Evolutionary conservation across 768 basidiomycete species (phyloP).

Genomic region (Candolleomyces efflorescens): DNA sequence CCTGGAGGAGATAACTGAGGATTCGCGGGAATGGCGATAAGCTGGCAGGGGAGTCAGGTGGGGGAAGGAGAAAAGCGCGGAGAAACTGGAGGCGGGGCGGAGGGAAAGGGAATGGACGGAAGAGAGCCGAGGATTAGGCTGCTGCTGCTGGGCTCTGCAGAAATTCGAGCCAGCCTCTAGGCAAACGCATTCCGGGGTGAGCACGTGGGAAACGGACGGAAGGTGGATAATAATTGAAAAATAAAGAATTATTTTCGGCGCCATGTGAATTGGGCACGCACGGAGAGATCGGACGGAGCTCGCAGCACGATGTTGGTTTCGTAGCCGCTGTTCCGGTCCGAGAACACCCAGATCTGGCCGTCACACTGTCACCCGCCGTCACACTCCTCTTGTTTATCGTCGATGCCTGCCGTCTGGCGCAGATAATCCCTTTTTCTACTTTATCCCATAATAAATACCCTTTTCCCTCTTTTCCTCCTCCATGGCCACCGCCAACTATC

Average conservation of each 20-base stretch:
- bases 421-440: background rate
- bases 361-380: background rate
- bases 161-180: background rate
- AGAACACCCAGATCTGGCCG: background rate
- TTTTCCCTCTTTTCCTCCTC: conserved; percentile 12
- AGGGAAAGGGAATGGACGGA: too few species aligned
- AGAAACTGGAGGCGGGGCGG: too few species aligned
- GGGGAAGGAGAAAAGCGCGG: too few species aligned
- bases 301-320: background rate
- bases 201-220: background rate
- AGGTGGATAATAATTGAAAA: background rate
- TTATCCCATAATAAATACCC: background rate
- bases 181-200: background rate
- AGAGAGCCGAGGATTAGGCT: too few species aligned
- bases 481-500: conserved; percentile 55
- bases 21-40: too few species aligned
- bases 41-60: too few species aligned
- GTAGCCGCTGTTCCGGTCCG: background rate
- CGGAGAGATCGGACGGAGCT: background rate
- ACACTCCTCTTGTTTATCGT: conserved; percentile 3
- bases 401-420: background rate
- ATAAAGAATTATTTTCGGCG: background rate
- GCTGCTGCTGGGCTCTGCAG: background rate
- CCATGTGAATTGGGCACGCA: background rate
- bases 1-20: too few species aligned